phyloP scores from a whole-genome alignment of 2,329 filamentous ascomycete genomes.

The Colletotrichum falcatum region DNA sequence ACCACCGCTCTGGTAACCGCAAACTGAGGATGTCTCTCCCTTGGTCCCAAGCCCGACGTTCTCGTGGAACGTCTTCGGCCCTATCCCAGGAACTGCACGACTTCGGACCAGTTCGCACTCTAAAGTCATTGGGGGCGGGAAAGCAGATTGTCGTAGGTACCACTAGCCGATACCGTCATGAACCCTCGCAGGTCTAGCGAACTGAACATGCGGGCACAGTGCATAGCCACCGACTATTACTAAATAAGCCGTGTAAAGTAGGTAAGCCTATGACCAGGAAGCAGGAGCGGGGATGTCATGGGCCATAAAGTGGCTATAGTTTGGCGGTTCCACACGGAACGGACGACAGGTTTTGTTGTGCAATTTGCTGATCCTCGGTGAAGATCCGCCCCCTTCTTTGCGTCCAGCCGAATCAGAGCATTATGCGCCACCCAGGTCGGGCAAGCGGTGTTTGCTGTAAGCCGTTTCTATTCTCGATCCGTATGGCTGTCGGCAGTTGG shows the following conservation, averaged over 20 bases:
- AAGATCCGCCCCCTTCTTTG: slow-evolving; percentile 13
- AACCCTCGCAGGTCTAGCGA: not conserved
- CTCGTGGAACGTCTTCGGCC: slow-evolving; percentile 12
- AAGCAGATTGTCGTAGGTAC: slow-evolving; percentile 1
- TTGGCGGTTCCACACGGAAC: slow-evolving; percentile 19
- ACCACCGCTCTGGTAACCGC: slow-evolving; percentile 27
- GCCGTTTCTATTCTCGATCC: not conserved
- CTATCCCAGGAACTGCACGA: slow-evolving; percentile 1
- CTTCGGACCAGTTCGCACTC: not conserved
- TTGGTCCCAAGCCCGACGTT: slow-evolving; percentile 4
- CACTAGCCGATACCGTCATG: not conserved
- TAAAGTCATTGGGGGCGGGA: not conserved
- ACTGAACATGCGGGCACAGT: not conserved
- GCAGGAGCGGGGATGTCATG: slow-evolving; percentile 34
- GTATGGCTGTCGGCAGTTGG: slow-evolving; percentile 22
- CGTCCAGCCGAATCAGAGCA: slow-evolving; percentile 7
- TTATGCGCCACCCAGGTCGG: not conserved
- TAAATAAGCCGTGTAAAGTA: slow-evolving; percentile 13
- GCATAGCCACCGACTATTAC: slow-evolving; percentile 10
- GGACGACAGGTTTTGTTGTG: slow-evolving; percentile 11
- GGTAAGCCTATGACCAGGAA: not conserved
- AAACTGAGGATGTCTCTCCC: slow-evolving; percentile 11
- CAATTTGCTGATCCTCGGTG: slow-evolving; percentile 30
- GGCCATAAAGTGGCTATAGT: slow-evolving; percentile 13
- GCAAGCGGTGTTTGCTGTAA: slow-evolving; percentile 12